Base-by-base conservation (phyloP, 129 eudicot genomes). In the Escallonia rubra region DNA sequence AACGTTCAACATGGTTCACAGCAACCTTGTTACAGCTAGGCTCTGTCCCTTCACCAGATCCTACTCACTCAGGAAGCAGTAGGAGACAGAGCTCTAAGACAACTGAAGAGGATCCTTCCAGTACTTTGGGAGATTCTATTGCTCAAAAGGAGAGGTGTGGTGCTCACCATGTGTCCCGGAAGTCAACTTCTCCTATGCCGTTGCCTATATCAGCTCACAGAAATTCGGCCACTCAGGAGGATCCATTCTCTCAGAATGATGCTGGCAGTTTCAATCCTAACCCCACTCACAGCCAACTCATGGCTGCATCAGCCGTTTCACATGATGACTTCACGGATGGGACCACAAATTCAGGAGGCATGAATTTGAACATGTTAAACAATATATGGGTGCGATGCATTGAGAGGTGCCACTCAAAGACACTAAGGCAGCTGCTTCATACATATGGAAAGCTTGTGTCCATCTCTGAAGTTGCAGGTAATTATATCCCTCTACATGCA, bases 1-100 rank as follows among this genome's bases (percentile, higher is more conserved):
- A 93, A 68, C 79, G 90, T 4, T 89, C 96, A 45, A 89, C 96
- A 54, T 93, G 99, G 99, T 93, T 93, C 84, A 93, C 96, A 56
- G 96, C 99, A 55, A 89, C 95, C 58, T 80, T 93, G 10, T 81
- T 93, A 61, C 99, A 89, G 71, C 90, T 93, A 46, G 99, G 99
- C 39, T 84, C 95, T 2, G 76, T 75, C 67, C 76, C 85, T 62
- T 84, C 93, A n/a, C n/a, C n/a, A n/a, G n/a, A n/a, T 41, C 85
- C 76, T 59, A 86, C 96, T 71, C 90, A 83, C 59, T 84, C 92
- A 9, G 92, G 87, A 74, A 84, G 92, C 71, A 83, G 95, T 64
- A 80, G 85, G 70, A 81, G 87, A 71, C 95, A 79, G 69, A 93
- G 95, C 76, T 84, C 87, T 1, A 86, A 77, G 72, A 76, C 96